Percentiles rank a stretch among this genome's conserved stretches.
phyloP scores from a whole-genome alignment of 169 alveolate species.

The Cryptosporidium ubiquitum region DNA sequence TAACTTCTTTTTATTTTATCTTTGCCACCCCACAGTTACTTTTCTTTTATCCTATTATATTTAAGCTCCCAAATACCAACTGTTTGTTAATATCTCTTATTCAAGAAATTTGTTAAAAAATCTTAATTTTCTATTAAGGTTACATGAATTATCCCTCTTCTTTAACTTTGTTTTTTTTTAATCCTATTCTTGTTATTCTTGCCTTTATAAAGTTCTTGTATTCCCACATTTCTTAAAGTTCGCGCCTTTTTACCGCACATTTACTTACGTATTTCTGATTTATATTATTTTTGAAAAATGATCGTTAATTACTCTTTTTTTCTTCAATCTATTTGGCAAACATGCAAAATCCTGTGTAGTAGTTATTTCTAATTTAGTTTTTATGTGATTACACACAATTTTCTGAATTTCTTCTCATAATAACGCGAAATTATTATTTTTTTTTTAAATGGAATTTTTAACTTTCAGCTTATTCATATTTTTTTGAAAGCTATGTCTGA shows the following conservation, averaged over 20 bases:
- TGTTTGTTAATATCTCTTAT: not conserved
- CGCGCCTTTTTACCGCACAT: conserved; percentile 44
- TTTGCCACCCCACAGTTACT: conserved; percentile 4
- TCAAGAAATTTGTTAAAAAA: not conserved
- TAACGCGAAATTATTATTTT: not conserved
- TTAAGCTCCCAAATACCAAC: not conserved
- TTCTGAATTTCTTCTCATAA: not conserved
- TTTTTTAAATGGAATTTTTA: too few relatives aligned
- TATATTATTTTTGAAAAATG: not conserved
- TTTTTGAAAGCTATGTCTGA: too few relatives aligned
- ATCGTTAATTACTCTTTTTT: too few relatives aligned
- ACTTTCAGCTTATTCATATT: too few relatives aligned
- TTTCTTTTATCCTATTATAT: not conserved
- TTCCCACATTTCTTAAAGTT: conserved; percentile 2
- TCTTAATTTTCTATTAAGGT: not conserved
- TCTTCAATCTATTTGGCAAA: not conserved
- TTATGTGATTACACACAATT: too few relatives aligned
- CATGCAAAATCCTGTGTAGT: too few relatives aligned
- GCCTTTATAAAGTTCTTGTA: not conserved
- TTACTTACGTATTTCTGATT: conserved; percentile 7
- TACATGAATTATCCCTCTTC: not conserved
- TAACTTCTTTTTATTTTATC: not conserved
- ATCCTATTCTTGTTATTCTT: not conserved
- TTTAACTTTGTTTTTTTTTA: not conserved
- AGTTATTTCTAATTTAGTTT: too few relatives aligned